A percentile compares a stretch with the other conserved stretches of the same genome.
These are phyloP conservation scores for Gossypium aridum DNA, from an alignment of 441 rosid genomes.

Conservation along the genomic window DNA sequence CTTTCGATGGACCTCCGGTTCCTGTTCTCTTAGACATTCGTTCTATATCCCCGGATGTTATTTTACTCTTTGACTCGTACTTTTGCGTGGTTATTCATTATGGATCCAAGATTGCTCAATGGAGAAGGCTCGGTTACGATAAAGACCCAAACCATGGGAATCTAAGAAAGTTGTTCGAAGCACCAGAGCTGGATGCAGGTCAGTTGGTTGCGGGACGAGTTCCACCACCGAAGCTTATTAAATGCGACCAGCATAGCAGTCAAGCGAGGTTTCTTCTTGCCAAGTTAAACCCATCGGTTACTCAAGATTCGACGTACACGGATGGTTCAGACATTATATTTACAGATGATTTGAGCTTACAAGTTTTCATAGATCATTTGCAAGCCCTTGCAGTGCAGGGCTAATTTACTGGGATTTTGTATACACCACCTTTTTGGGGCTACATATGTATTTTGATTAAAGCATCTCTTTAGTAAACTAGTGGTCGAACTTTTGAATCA, in stretches of 20 bases:
- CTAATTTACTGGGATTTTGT: slow-evolving; percentile 10
- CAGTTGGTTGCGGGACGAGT: slow-evolving; percentile 61
- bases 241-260: slow-evolving; percentile 89
- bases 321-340: slow-evolving; percentile 70
- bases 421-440: neutral
- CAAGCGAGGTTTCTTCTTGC: slow-evolving; percentile 95
- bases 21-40: slow-evolving; percentile 86
- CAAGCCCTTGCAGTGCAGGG: slow-evolving; percentile 32
- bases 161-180: slow-evolving; percentile 73
- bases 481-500: neutral
- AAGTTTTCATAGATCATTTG: slow-evolving; percentile 73
- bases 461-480: neutral
- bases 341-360: slow-evolving; percentile 79
- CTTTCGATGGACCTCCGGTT: slow-evolving; percentile 87
- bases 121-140: slow-evolving; percentile 80
- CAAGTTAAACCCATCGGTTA: slow-evolving; percentile 72
- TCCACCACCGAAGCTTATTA: slow-evolving; percentile 66
- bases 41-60: slow-evolving; percentile 64
- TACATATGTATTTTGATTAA: neutral
- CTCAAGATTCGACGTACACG: slow-evolving; percentile 52
- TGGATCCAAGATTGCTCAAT: slow-evolving; percentile 82
- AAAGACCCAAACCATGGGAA: slow-evolving; percentile 78
- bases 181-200: slow-evolving; percentile 65
- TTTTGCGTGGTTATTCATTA: slow-evolving; percentile 77
- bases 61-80: slow-evolving; percentile 84